Evolutionary conservation across 305 asterid species (phyloP).

Genomic region (Rubia peregrina): DNA sequence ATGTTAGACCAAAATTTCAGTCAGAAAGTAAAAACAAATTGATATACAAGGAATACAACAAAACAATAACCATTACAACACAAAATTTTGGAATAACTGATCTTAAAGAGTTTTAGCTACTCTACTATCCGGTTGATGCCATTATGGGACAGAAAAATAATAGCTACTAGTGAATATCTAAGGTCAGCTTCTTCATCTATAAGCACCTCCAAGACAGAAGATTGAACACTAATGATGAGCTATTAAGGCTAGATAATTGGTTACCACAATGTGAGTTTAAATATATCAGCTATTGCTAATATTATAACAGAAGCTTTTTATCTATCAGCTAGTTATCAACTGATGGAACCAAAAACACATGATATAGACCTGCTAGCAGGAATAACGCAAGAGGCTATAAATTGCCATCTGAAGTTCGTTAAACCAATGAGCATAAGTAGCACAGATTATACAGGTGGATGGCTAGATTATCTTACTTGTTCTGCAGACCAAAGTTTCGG

Average conservation of each 20-base stretch:
- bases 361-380: neutral
- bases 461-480: conserved; percentile 39
- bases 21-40: too few species aligned
- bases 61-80: too few species aligned
- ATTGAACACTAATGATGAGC: neutral
- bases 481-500: conserved; percentile 97
- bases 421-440: neutral
- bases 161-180: too few species aligned
- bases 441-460: neutral
- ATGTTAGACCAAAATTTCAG: too few species aligned
- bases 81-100: too few species aligned
- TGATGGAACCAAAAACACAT: neutral
- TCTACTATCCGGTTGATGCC: too few species aligned
- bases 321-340: neutral
- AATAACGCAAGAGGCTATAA: neutral
- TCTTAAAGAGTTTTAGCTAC: too few species aligned
- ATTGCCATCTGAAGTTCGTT: neutral
- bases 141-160: too few species aligned
- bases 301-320: neutral
- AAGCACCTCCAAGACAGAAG: neutral
- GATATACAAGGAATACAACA: too few species aligned
- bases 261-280: neutral
- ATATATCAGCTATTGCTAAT: neutral
- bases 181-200: too few species aligned
- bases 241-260: neutral